Evolutionary conservation across 768 basidiomycete species (phyloP).

Genomic region (Serendipita indica): DNA sequence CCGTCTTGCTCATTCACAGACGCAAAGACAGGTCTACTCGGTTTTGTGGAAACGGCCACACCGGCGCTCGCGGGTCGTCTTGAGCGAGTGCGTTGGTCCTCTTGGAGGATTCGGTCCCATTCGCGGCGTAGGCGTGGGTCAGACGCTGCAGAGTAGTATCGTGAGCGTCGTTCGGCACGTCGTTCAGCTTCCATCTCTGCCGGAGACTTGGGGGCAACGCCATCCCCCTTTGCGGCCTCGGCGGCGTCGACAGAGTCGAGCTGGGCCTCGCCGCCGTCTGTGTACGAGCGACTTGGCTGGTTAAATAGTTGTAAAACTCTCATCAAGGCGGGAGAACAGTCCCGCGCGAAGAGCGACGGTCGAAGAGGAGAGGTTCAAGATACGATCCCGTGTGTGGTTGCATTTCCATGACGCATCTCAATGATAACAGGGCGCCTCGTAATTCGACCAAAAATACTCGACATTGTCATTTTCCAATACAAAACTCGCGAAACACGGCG

Average conservation of each 20-base stretch:
- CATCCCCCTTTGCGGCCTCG: neutral
- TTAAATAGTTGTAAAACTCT: constrained; percentile 8
- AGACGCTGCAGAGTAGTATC: constrained; percentile 7
- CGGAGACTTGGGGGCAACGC: too few species aligned
- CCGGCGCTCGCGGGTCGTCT: neutral
- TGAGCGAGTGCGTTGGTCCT: constrained; percentile 1
- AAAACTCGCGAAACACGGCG: constrained; percentile 71
- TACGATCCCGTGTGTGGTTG: neutral
- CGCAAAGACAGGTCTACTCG: neutral
- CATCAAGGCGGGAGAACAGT: neutral
- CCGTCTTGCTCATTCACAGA: neutral
- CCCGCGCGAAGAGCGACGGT: neutral
- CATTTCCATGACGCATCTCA: too few species aligned
- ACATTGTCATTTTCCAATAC: constrained; percentile 50
- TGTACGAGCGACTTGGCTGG: constrained; percentile 11
- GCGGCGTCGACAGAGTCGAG: neutral
- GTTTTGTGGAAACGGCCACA: neutral
- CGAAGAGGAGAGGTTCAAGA: neutral
- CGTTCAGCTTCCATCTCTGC: neutral
- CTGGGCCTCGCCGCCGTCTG: neutral
- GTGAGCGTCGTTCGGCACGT: neutral
- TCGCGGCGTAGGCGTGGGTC: neutral
- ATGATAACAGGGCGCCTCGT: too few species aligned
- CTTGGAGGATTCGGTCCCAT: constrained; percentile 2
- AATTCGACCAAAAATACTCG: neutral